Evolutionary conservation across 2,329 filamentous ascomycete genomes (phyloP), one percentile per base, ranked within the genome.

Genomic region (Aureobasidium sp.): DNA sequence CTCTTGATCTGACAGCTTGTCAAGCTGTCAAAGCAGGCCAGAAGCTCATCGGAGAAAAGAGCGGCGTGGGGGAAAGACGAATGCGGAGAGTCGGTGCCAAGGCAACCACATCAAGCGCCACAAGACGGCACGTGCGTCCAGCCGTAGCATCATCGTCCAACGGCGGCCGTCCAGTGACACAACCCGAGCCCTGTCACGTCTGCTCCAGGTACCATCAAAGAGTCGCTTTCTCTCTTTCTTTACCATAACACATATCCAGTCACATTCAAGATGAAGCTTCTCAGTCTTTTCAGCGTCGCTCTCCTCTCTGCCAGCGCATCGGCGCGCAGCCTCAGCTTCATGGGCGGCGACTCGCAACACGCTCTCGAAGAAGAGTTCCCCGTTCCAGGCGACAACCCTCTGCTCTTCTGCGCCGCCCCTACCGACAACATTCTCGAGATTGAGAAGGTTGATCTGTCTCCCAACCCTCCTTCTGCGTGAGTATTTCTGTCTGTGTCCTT

Each of bases 401-500:
- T 99, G 63, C 79, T 85, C 71, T 90, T 89, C 77, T 99, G 94
- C 66, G 77, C 78, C 62, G 82, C 89, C 64, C 89, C 90, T 62
- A 75, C 76, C 53, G 74, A 84, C 57, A 85, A 97, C 73, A 82
- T 92, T 62, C 79, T 97, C 67, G 77, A 79, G 47, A 91, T 99
- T 69, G 80, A 91, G 66, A 83, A 83, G 50, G 91, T 97, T 61
- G 86, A 97, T 69, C 77, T 99, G 62, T 72, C 75, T 39, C 94
- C 94, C 14, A 97, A 97, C 75, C 94, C 93, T 63, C 94, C 94
- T 39, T 72, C 84, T 72, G 81, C 91, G 93, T 97, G 85, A 71
- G 68, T 65, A 29, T 41, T 11, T 49, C 9, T 11, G 1, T 11
- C 1, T 16, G 2, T 29, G n/a, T 3, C 27, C 5, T 25, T 27